Conservation (phyloP, 169 alveolate genomes). For the Babesia gibsoni region DNA sequence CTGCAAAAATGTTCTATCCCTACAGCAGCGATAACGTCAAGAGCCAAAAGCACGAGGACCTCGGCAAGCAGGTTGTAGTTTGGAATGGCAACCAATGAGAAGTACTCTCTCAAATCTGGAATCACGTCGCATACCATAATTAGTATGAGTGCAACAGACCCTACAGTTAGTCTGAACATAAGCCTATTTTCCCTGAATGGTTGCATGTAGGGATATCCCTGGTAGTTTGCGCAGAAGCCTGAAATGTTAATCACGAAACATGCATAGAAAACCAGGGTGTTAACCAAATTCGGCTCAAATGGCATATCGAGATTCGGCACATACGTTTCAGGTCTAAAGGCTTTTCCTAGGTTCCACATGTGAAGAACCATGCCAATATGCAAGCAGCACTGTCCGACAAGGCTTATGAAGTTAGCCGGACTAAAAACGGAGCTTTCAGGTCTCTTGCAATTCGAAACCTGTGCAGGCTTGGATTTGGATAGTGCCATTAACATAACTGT, state of each 20-base stretch:
- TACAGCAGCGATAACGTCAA: constrained; percentile 24
- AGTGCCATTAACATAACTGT: constrained; percentile 70
- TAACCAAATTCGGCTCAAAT: constrained; percentile 82
- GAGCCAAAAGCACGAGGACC: constrained; percentile 11
- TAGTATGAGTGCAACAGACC: constrained; percentile 29
- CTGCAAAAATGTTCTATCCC: constrained; percentile 24
- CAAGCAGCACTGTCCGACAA: constrained; percentile 71
- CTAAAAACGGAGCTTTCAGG: constrained; percentile 69
- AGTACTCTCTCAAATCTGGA: constrained; percentile 41
- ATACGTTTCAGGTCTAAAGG: constrained; percentile 50
- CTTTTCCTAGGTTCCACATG: constrained; percentile 79
- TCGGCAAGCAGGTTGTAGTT: constrained; percentile 16
- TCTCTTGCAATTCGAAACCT: constrained; percentile 47
- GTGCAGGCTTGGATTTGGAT: constrained; percentile 69
- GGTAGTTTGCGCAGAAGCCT: constrained; percentile 82
- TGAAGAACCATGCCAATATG: constrained; percentile 71
- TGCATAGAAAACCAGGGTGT: constrained; percentile 81
- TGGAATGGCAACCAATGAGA: constrained; percentile 65
- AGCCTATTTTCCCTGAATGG: constrained; percentile 73
- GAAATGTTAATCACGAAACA: constrained; percentile 77
- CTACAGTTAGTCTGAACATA: constrained; percentile 38
- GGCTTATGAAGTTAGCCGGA: constrained; percentile 63
- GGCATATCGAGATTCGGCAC: constrained; percentile 78
- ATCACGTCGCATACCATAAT: constrained; percentile 56
- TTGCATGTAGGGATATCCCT: constrained; percentile 84